Conservation (phyloP, 805 yeast species). For the Ogataea populi-albae region DNA sequence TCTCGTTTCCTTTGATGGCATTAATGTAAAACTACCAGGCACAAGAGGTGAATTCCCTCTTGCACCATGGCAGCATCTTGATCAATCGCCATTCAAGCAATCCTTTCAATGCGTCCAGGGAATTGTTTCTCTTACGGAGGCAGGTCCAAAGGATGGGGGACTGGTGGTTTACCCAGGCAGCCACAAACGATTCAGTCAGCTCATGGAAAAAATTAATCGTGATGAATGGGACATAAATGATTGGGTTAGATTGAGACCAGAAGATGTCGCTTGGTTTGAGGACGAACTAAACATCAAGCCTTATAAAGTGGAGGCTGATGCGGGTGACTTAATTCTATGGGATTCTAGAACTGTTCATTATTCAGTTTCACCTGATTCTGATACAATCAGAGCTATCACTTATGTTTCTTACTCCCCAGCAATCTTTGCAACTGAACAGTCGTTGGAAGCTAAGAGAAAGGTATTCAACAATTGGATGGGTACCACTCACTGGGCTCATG, state of each 20-base stretch:
- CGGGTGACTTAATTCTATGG: constrained; percentile 34
- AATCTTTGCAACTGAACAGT: constrained; percentile 30
- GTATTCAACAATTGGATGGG: constrained; percentile 24
- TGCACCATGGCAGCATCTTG: constrained; percentile 34
- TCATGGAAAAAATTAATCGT: constrained; percentile 21
- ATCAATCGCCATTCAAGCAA: constrained; percentile 32
- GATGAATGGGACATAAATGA: constrained; percentile 24
- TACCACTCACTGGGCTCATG: constrained; percentile 34
- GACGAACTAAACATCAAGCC: constrained; percentile 24
- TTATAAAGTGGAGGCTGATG: constrained; percentile 26
- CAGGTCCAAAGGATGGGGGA: constrained; percentile 31
- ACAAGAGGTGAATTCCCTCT: constrained; percentile 14
- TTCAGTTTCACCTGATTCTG: constrained; percentile 25
- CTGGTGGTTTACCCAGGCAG: constrained; percentile 30
- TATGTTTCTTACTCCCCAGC: constrained; percentile 32
- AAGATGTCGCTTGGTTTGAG: constrained; percentile 12
- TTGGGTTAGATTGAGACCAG: constrained; percentile 15
- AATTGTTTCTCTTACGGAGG: constrained; percentile 25
- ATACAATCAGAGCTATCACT: constrained; percentile 27
- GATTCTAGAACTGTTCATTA: constrained; percentile 31
- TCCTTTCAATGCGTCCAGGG: constrained; percentile 35
- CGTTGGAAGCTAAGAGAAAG: constrained; percentile 17
- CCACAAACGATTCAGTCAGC: constrained; percentile 20
- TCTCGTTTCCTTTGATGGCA: constrained; percentile 33
- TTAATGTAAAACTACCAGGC: constrained; percentile 31